Conservation (phyloP, 768 basidiomycete species). For the Boletus fagicola region DNA sequence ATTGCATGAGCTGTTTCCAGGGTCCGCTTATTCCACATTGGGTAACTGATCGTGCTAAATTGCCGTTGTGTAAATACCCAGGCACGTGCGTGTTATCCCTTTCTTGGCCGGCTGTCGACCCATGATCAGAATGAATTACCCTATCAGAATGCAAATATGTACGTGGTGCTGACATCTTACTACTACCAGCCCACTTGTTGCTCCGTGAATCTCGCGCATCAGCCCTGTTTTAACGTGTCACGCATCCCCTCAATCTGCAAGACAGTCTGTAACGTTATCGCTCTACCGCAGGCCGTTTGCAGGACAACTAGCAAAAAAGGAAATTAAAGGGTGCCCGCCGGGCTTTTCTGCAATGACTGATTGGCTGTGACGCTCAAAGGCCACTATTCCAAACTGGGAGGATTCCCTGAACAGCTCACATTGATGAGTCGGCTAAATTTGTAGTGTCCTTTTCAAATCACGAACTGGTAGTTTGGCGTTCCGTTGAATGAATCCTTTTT, state of each 20-base stretch:
- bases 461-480: background rate
- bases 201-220: conserved; percentile 28
- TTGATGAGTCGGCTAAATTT: background rate
- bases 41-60: conserved; percentile 27
- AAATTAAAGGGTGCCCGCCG: background rate
- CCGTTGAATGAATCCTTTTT: background rate
- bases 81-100: conserved; percentile 25
- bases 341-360: background rate
- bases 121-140: conserved; percentile 21
- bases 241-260: background rate
- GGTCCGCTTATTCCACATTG: conserved; percentile 31
- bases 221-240: conserved; percentile 15
- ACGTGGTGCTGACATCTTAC: conserved; percentile 10
- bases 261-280: background rate
- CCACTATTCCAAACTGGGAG: background rate
- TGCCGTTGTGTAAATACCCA: conserved; percentile 21
- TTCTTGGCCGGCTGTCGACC: conserved; percentile 13
- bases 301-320: background rate
- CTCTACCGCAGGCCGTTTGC: background rate
- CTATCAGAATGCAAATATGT: conserved; percentile 30
- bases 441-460: conserved; percentile 5
- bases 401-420: background rate
- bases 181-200: conserved; percentile 19
- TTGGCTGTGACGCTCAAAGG: background rate
- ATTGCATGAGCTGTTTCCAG: conserved; percentile 31